Evolutionary conservation across 2,329 filamentous ascomycete genomes (phyloP), one percentile per base, ranked within the genome.

Genomic region (Macrophomina tecta): DNA sequence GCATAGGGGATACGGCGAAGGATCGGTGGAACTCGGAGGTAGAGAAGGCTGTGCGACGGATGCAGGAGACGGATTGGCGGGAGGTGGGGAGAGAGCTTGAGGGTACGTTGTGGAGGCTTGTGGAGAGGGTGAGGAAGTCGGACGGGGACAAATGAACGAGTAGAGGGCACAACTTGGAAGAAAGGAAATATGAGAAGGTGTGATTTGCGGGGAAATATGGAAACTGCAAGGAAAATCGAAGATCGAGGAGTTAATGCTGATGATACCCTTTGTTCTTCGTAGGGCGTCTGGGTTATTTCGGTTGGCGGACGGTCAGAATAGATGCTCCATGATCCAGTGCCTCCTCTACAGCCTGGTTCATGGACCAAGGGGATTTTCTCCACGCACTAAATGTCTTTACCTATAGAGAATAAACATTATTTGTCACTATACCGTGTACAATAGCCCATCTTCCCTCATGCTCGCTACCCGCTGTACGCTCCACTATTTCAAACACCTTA

Each of bases 1-100:
- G 82, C 9, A 53, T 83, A 12, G 74, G 72, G 5, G 82, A 84
- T 72, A 82, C 79, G 65, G 80, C 81, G 18, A 84, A 84, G 72
- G 82, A 85, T 67, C 71, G 78, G 68, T 85, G 83, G 83, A 85
- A 85, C 69, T 71, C 78, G 32, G 79, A 81, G 67, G 69, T 85
- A 5, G 82, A 83, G 73, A 74, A 74, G 18, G 74, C 78, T 34
- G 78, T 84, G 64, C 72, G 75, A 73, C 79, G 73, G 65, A 69
- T 82, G 30, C 79, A 83, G 72, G 74, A 75, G n/a, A 78, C 77
- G 18, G 81, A 84, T 67, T 85, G 82, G 82, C 74, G 75, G 62
- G 76, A 72, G 46, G 75, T 78, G 61, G 73, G 81, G 56, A 77
- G 81, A 69, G 72, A 74, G 6, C 72, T 78, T 12, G 82, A 83